Conservation (phyloP, 2,329 filamentous ascomycete species). For the Xylaria sp. region DNA sequence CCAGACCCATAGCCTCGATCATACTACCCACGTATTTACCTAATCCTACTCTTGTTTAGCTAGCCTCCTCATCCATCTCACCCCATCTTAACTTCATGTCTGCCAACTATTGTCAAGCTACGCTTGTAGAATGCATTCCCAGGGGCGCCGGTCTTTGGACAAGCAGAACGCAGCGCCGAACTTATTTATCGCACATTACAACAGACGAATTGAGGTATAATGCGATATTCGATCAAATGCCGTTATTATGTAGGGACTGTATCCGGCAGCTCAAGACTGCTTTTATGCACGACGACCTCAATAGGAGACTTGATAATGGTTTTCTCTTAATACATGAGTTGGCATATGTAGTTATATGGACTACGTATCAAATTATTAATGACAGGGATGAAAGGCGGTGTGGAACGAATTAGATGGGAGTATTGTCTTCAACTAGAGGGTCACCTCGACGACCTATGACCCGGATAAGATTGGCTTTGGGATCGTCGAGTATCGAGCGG, state of each 20-base stretch:
- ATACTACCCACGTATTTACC: background rate
- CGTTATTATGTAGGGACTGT: background rate
- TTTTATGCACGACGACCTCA: background rate
- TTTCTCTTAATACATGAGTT: background rate
- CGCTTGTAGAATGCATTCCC: background rate
- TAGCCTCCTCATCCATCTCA: background rate
- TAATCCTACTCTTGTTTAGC: background rate
- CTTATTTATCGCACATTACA: background rate
- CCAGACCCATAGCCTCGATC: background rate
- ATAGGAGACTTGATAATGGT: background rate
- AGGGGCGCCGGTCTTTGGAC: too few species aligned
- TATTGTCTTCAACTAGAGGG: background rate
- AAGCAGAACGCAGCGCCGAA: background rate
- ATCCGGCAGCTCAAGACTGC: background rate
- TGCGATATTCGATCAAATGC: background rate
- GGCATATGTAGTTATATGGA: background rate
- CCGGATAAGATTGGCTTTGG: constrained; percentile 11
- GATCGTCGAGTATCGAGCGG: constrained; percentile 25
- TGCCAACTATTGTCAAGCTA: background rate
- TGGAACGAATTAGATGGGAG: background rate
- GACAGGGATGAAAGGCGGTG: background rate
- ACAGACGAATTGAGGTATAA: background rate
- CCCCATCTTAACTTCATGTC: background rate
- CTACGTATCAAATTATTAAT: background rate
- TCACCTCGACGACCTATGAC: constrained; percentile 3